Percentiles rank a stretch among this genome's conserved stretches.
Conservation (phyloP, 192 early-diverging fungal species). For the Coemansia biformis region DNA sequence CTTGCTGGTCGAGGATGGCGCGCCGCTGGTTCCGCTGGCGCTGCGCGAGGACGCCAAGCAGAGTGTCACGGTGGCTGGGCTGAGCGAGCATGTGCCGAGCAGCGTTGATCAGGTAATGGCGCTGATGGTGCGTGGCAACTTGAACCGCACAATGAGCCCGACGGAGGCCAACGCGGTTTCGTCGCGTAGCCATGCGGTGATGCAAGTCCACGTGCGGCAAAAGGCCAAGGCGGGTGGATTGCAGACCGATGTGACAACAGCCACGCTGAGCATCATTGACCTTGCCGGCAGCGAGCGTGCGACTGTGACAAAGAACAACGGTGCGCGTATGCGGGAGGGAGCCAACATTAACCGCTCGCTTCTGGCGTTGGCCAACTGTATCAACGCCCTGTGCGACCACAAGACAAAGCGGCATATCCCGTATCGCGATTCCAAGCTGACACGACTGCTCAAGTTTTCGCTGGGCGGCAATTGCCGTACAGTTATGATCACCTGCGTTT, state of each 20-base stretch:
- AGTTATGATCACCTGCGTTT: conserved; percentile 75
- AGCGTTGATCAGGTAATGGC: conserved; percentile 53
- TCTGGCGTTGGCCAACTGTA: conserved; percentile 70
- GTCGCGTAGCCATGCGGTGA: conserved; percentile 75
- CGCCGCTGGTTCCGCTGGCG: conserved; percentile 43
- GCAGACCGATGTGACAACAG: conserved; percentile 48
- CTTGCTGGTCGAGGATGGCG: conserved; percentile 54
- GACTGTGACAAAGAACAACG: conserved; percentile 56
- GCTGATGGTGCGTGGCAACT: conserved; percentile 56
- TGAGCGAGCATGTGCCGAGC: conserved; percentile 58
- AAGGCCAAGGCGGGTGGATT: conserved; percentile 33
- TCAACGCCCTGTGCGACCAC: conserved; percentile 60
- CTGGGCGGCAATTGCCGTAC: conserved; percentile 76
- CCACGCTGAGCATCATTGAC: conserved; percentile 70
- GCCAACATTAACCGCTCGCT: conserved; percentile 74
- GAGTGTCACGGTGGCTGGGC: conserved; percentile 66
- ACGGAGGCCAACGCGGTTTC: conserved; percentile 70
- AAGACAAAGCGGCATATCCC: conserved; percentile 60
- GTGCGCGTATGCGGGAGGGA: conserved; percentile 68
- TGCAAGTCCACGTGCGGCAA: conserved; percentile 57
- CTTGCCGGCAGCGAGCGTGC: conserved; percentile 70
- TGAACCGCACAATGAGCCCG: conserved; percentile 68
- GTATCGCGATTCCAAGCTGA: conserved; percentile 73
- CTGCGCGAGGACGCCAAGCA: conserved; percentile 68
- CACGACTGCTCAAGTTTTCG: conserved; percentile 66